Percentiles rank a stretch among this genome's conserved stretches.
Evolutionary conservation across 805 yeast species (phyloP).

Genomic region (Lipomyces lipofer): DNA sequence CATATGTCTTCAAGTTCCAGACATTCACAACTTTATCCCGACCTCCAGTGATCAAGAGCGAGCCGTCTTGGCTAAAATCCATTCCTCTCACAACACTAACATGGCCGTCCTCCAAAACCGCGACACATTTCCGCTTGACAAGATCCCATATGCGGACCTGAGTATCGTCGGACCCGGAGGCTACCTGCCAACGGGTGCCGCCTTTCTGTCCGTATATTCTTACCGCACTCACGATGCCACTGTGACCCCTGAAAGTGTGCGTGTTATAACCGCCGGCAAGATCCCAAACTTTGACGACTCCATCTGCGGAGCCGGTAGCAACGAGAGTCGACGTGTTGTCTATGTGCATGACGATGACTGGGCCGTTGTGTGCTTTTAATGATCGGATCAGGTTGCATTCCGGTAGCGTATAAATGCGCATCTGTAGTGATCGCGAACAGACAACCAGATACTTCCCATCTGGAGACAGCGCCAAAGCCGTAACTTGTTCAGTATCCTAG

Average conservation of each 20-base stretch:
- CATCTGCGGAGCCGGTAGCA: constrained; percentile 96
- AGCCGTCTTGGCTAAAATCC: constrained; percentile 58
- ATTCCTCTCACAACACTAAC: constrained; percentile 83
- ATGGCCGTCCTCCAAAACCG: constrained; percentile 65
- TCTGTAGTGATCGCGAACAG: constrained; percentile 79
- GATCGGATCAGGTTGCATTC: constrained; percentile 36
- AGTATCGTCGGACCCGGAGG: constrained; percentile 67
- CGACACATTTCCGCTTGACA: constrained; percentile 66
- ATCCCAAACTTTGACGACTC: constrained; percentile 88
- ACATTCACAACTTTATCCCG: constrained; percentile 75
- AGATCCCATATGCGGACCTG: constrained; percentile 62
- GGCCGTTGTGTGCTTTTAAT: constrained; percentile 57
- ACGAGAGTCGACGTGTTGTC: constrained; percentile 82
- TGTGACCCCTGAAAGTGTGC: constrained; percentile 91
- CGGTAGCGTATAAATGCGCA: constrained; percentile 60
- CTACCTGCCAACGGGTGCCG: constrained; percentile 65
- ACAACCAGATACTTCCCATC: constrained; percentile 70
- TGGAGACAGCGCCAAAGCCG: constrained; percentile 74
- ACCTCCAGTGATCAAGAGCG: constrained; percentile 73
- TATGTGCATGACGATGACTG: constrained; percentile 72
- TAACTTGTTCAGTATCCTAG: constrained; percentile 69
- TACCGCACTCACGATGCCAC: constrained; percentile 78
- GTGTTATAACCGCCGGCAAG: constrained; percentile 83
- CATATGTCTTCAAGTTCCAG: constrained; percentile 57
- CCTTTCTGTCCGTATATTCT: constrained; percentile 73